Evolutionary conservation across 441 rosid genomes (phyloP), one percentile per base, ranked within the genome.

Genomic region (Dalechampia spathulata): DNA sequence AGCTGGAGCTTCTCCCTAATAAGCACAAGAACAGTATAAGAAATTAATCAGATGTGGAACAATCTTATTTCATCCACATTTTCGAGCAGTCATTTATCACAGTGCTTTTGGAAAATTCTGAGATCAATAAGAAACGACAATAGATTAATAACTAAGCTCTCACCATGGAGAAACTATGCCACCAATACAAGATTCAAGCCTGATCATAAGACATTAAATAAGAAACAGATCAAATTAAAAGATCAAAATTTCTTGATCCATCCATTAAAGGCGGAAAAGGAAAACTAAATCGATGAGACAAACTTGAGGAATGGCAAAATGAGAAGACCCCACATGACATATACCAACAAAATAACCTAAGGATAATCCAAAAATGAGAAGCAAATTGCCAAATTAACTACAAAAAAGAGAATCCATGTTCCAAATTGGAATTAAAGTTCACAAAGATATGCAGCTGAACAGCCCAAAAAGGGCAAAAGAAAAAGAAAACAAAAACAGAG

Each of bases 1-100:
- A 66, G 82, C 89, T 54, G 93, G 83, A 23, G 90, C 91, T 78
- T 83, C 83, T 70, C 95, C 95, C 96, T 92, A 60, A 49, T 53
- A 12, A 72, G 10, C 69, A 74, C 22, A 66, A 3, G n/a, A n/a
- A n/a, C n/a, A n/a, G n/a, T 30, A 30, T 3, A 30, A 4, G 34
- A 3, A 30, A 30, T 30, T n/a, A n/a, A 30, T 30, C 4, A 65
- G 42, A 66, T 36, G 50, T 2, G 61, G 44, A 30, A 16, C 45
- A 52, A 45, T 32, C 42, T 9, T 52, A 21, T 26, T n/a, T 23
- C 27, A 52, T 40, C 34, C 59, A 26, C 28, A 16, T 30, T 19
- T 17, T 28, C 36, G 21, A 43, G 12, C 25, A 14, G 15, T 21
- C 27, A 20, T 2, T 21, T 50, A 30, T 8, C 4, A n/a, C n/a